These are phyloP conservation scores for Hortiboletus campestris DNA, from an alignment of 768 basidiomycete species.

Conservation along the genomic window DNA sequence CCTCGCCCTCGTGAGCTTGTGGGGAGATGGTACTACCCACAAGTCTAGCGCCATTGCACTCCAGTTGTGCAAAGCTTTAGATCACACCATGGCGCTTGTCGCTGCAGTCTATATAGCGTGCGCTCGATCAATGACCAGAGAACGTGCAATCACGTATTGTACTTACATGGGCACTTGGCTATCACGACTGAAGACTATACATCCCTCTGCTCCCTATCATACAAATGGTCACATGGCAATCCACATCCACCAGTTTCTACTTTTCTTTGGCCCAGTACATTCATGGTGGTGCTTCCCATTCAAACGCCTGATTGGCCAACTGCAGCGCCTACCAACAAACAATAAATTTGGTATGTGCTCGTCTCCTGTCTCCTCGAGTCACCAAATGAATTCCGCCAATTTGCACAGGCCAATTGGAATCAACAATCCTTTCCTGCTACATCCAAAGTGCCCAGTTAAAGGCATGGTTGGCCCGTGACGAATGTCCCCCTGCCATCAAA, in stretches of 20 bases:
- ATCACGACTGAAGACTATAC: background rate
- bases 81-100: slow-evolving; percentile 3
- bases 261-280: background rate
- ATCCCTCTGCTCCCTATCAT: background rate
- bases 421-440: background rate
- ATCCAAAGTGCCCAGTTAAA: background rate
- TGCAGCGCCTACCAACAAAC: background rate
- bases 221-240: background rate
- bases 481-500: background rate
- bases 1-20: background rate
- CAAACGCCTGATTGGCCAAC: background rate
- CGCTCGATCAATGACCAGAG: background rate
- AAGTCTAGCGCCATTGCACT: background rate
- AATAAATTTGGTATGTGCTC: background rate
- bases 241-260: background rate
- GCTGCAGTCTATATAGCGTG: background rate
- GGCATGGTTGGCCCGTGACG: background rate
- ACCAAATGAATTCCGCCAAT: background rate
- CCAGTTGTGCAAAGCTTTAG: background rate
- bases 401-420: background rate
- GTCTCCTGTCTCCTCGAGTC: too few species aligned
- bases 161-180: background rate
- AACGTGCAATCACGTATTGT: background rate
- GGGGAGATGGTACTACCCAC: background rate
- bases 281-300: slow-evolving; percentile 4